These are phyloP conservation scores for Botrytis elliptica DNA, from an alignment of 2,329 filamentous ascomycete genomes.

Conservation along the genomic window DNA sequence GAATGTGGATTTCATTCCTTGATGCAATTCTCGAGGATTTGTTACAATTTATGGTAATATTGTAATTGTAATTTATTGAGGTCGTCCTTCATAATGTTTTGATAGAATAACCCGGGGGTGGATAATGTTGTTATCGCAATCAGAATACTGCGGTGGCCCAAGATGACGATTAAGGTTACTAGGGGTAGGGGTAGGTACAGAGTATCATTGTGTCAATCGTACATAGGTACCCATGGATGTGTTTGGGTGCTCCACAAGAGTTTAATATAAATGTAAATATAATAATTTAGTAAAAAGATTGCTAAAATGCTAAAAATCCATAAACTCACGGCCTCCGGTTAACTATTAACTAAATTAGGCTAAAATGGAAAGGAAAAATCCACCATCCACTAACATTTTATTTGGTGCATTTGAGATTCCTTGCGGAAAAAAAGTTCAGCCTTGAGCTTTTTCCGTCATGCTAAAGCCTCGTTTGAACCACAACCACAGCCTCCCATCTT, in stretches of 20 bases:
- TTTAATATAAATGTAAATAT: background rate
- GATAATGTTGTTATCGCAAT: slow-evolving; percentile 4
- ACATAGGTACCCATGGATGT: background rate
- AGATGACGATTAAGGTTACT: slow-evolving; percentile 8
- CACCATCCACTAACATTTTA: slow-evolving; percentile 3
- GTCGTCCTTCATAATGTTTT: background rate
- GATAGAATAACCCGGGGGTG: background rate
- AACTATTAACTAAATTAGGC: background rate
- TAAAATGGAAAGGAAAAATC: background rate
- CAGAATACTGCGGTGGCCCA: background rate
- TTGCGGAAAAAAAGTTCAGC: slow-evolving; percentile 21
- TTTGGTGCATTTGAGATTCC: background rate
- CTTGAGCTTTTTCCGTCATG: slow-evolving; percentile 22
- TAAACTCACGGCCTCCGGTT: background rate
- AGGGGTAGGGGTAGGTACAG: background rate
- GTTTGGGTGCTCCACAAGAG: background rate
- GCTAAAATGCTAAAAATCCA: background rate
- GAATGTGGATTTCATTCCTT: background rate
- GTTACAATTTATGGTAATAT: background rate
- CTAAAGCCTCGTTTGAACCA: slow-evolving; percentile 1
- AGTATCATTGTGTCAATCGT: background rate
- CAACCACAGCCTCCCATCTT: slow-evolving; percentile 4
- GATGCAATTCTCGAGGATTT: background rate
- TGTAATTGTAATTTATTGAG: background rate
- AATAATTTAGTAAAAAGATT: background rate